A percentile compares a stretch with the other conserved stretches of the same genome.
Evolutionary conservation across 2,329 filamentous ascomycete genomes (phyloP).

Genomic region (Phyllosticta citribraziliensis): DNA sequence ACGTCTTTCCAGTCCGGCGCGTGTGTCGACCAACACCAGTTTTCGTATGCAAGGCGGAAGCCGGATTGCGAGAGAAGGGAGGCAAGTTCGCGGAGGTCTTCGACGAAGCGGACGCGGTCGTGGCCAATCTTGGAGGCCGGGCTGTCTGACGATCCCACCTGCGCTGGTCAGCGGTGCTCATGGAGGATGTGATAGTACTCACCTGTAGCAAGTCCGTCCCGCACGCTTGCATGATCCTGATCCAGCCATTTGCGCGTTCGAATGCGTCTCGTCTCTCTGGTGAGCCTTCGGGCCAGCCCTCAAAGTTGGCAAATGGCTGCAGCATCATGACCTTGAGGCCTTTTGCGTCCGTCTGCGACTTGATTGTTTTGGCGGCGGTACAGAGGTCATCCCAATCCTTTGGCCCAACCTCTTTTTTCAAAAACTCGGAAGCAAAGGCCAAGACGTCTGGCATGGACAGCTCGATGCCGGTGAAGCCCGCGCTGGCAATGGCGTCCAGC

Average conservation of each 20-base stretch:
- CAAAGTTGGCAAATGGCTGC: slow-evolving; percentile 68
- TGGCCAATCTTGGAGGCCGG: slow-evolving; percentile 43
- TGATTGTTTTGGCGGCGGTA: slow-evolving; percentile 45
- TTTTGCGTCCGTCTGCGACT: slow-evolving; percentile 43
- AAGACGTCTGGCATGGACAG: slow-evolving; percentile 65
- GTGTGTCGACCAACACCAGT: slow-evolving; percentile 72
- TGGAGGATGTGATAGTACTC: slow-evolving; percentile 14
- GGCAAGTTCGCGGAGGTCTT: slow-evolving; percentile 54
- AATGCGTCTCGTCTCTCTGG: slow-evolving; percentile 53
- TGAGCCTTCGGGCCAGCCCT: slow-evolving; percentile 57
- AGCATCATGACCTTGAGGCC: slow-evolving; percentile 57
- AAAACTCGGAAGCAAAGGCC: slow-evolving; percentile 47
- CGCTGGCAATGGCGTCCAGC: slow-evolving; percentile 51
- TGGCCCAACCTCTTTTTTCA: slow-evolving; percentile 41
- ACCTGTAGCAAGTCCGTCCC: slow-evolving; percentile 64
- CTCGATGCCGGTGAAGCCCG: slow-evolving; percentile 61
- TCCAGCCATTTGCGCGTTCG: slow-evolving; percentile 54
- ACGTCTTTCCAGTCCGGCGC: slow-evolving; percentile 59
- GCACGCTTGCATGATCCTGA: slow-evolving; percentile 58
- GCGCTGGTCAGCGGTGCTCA: background rate
- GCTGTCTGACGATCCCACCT: slow-evolving; percentile 56
- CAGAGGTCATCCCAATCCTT: slow-evolving; percentile 52
- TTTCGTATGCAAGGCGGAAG: slow-evolving; percentile 63
- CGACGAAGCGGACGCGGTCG: slow-evolving; percentile 42
- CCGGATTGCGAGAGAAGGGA: slow-evolving; percentile 49